Evolutionary conservation across 2,329 filamentous ascomycete species (phyloP), one percentile per base, ranked within the genome.

Genomic region (Knufia petricola): DNA sequence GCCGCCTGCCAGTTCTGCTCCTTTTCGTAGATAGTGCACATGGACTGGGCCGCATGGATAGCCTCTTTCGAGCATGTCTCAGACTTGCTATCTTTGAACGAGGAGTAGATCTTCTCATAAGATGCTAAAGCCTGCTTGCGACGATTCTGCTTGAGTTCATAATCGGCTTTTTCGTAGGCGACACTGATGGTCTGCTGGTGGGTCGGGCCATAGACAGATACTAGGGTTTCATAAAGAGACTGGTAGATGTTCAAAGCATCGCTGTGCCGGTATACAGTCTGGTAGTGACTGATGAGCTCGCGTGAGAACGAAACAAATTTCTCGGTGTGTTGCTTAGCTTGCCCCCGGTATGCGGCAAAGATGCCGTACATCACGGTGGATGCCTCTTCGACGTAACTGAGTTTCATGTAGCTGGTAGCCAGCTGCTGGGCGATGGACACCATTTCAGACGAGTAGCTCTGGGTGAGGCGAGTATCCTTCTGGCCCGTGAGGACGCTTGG

Each of bases 61-160:
- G 69, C 72, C 13, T 70, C 68, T 28, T 42, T 42, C 6, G 20
- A 15, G 8, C 20, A 26, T 0, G 63, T 60, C 4, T 69, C 50
- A 21, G 63, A 55, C 21, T 51, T 59, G 28, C 55, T 57, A 21
- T 59, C 57, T 3, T 49, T 52, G 2, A 71, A 56, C 1, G 60
- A 67, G 1, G 62, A 64, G 12, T 71, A 66, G 38, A 75, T 72
- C 43, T 69, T 65, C 47, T 69, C 65, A 55, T 74, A 71, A 51
- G 70, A 69, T 46, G 69, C 52, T 51, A 64, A 59, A 26, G 60
- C 64, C 46, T 67, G 57, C 2, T 48, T 23, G 39, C 48, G 48
- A 46, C 58, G 63, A 47, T 58, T 70, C 34, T 72, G 60, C 55
- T 67, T 73, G 54, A 66, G 67, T 1, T 67, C 68, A 42, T 72